Percentiles rank a stretch among this genome's conserved stretches.
Evolutionary conservation across 495 filamentous ascomycete genomes (phyloP).

Genomic region (Aspergillus heteromorphus): DNA sequence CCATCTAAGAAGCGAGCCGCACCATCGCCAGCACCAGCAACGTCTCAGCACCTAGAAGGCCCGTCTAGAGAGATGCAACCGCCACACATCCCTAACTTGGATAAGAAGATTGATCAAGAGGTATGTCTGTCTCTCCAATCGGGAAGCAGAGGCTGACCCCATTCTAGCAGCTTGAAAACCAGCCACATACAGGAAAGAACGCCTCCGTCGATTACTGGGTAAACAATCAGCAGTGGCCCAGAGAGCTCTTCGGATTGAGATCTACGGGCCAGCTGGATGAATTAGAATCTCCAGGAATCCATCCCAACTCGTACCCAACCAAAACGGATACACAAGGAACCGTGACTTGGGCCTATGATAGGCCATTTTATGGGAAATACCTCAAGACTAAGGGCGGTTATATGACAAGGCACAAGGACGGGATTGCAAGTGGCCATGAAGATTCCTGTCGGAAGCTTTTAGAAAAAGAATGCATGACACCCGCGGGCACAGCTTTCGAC

Average conservation of each 20-base stretch:
- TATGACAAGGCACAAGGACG: neutral
- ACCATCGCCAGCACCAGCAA: neutral
- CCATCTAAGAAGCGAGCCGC: neutral
- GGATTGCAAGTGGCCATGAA: neutral
- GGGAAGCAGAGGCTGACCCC: neutral
- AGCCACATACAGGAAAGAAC: neutral
- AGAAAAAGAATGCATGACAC: neutral
- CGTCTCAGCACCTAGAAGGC: neutral
- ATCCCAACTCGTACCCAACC: too few relatives aligned
- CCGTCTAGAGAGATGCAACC: neutral
- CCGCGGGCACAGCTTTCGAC: neutral
- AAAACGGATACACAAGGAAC: too few relatives aligned
- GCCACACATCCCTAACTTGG: neutral
- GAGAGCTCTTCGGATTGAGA: neutral
- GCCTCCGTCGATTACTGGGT: neutral
- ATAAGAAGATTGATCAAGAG: neutral
- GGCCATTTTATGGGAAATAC: too few relatives aligned
- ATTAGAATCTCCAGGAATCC: too few relatives aligned
- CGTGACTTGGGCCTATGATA: too few relatives aligned
- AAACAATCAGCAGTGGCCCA: neutral
- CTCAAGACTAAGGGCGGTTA: neutral
- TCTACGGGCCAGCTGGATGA: neutral
- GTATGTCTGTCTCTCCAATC: neutral
- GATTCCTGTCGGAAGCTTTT: neutral
- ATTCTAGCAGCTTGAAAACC: neutral